A percentile compares a stretch with the other conserved stretches of the same genome.
Evolutionary conservation across 2,329 filamentous ascomycete genomes (phyloP).

Genomic region (Thyridium curvatum): DNA sequence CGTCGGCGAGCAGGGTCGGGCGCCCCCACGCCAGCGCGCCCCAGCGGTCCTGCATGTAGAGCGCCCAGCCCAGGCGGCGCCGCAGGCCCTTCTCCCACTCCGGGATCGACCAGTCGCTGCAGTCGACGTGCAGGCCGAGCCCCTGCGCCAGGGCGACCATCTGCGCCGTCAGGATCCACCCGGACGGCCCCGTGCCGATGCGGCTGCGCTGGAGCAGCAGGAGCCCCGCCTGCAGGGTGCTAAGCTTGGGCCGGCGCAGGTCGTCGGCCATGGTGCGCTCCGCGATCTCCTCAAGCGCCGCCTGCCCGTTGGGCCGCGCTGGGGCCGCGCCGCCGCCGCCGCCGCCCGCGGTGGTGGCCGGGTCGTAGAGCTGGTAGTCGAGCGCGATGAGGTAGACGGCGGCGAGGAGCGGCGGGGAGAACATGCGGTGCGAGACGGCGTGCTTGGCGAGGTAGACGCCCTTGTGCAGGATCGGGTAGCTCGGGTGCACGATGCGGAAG

Average conservation of each 20-base stretch:
- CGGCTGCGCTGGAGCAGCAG: constrained; percentile 67
- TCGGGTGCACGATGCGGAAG: constrained; percentile 74
- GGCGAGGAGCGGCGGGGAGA: constrained; percentile 70
- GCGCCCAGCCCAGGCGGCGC: constrained; percentile 81
- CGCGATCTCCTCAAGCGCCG: constrained; percentile 48
- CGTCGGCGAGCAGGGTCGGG: too few species aligned
- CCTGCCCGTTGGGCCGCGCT: too few species aligned
- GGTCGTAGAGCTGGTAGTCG: constrained; percentile 79
- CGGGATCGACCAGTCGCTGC: constrained; percentile 79
- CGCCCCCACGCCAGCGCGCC: constrained; percentile 67
- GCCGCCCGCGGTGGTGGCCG: too few species aligned
- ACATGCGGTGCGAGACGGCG: constrained; percentile 63
- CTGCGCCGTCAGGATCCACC: constrained; percentile 81
- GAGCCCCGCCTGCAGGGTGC: constrained; percentile 71
- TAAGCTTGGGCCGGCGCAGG: constrained; percentile 76
- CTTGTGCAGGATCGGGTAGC: constrained; percentile 78
- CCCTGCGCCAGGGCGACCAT: constrained; percentile 83
- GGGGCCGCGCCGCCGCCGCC: too few species aligned
- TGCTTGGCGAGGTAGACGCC: constrained; percentile 75
- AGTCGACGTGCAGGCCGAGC: constrained; percentile 83
- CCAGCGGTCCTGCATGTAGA: constrained; percentile 94
- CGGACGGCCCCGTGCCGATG: too few species aligned
- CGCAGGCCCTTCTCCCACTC: constrained; percentile 80
- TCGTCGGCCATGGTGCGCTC: constrained; percentile 60
- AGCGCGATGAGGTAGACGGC: constrained; percentile 80